Percentiles rank a stretch among this genome's conserved stretches.
Evolutionary conservation across 2,329 filamentous ascomycete species (phyloP).

Genomic region (Arthrinium phaeospermum): DNA sequence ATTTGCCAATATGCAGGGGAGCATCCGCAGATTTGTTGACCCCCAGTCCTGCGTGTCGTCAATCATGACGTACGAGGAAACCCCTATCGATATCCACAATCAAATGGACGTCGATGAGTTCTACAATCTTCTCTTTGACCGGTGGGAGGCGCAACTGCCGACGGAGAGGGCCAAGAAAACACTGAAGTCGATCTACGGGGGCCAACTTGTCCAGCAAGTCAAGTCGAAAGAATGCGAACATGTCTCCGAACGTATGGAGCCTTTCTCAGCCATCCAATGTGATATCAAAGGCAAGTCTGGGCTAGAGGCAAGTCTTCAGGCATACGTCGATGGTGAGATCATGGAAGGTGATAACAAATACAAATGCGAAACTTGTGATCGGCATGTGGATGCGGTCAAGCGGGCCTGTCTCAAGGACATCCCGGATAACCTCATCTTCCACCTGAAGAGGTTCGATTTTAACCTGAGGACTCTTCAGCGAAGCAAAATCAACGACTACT

Average conservation of each 20-base stretch:
- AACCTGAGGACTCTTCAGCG: slow-evolving; percentile 78
- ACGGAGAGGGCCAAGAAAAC: slow-evolving; percentile 69
- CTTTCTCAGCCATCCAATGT: slow-evolving; percentile 93
- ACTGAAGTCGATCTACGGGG: slow-evolving; percentile 87
- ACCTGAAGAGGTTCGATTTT: slow-evolving; percentile 88
- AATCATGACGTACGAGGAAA: slow-evolving; percentile 83
- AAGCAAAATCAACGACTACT: slow-evolving; percentile 95
- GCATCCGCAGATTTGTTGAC: slow-evolving; percentile 74
- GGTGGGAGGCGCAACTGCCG: slow-evolving; percentile 83
- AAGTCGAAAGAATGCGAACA: slow-evolving; percentile 94
- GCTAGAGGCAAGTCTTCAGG: slow-evolving; percentile 85
- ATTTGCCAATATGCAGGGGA: slow-evolving; percentile 87
- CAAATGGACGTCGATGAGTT: slow-evolving; percentile 99
- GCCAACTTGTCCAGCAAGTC: slow-evolving; percentile 91
- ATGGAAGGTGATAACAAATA: slow-evolving; percentile 99
- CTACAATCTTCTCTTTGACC: slow-evolving; percentile 90
- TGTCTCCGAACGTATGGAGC: slow-evolving; percentile 87
- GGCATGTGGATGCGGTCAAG: slow-evolving; percentile 92
- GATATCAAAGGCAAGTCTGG: slow-evolving; percentile 91
- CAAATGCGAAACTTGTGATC: slow-evolving; percentile 89
- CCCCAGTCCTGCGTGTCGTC: slow-evolving; percentile 74
- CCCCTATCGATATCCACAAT: slow-evolving; percentile 80
- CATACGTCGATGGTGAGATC: slow-evolving; percentile 95
- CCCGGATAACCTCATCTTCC: slow-evolving; percentile 93
- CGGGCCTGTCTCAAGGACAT: slow-evolving; percentile 90